These are phyloP conservation scores for Apiospora aurea DNA, from an alignment of 2,329 filamentous ascomycete species.

Conservation along the genomic window DNA sequence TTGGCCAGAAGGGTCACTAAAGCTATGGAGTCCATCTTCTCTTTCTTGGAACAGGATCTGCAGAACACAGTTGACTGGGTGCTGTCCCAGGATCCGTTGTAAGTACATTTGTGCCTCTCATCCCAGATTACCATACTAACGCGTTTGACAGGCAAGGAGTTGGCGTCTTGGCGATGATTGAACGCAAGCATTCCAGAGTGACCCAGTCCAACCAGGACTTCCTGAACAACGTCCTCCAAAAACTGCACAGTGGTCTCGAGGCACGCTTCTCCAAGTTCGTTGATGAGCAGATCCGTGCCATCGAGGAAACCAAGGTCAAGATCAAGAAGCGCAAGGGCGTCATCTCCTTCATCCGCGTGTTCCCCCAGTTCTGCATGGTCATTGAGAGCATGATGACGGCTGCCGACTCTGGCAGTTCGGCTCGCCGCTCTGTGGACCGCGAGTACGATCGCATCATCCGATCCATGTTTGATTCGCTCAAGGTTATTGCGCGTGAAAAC, in stretches of 20 bases:
- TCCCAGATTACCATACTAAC: slow-evolving; percentile 33
- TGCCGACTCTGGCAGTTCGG: slow-evolving; percentile 62
- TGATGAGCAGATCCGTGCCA: slow-evolving; percentile 92
- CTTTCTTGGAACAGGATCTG: slow-evolving; percentile 80
- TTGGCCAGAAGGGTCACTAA: slow-evolving; percentile 85
- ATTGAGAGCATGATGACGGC: slow-evolving; percentile 83
- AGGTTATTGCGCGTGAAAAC: slow-evolving; percentile 85
- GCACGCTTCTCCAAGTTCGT: slow-evolving; percentile 86
- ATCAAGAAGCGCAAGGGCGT: slow-evolving; percentile 98
- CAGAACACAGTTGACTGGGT: slow-evolving; percentile 86
- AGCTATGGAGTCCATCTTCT: slow-evolving; percentile 88
- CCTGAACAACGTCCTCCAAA: slow-evolving; percentile 79
- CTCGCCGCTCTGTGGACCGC: slow-evolving; percentile 81
- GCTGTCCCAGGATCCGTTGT: slow-evolving; percentile 80
- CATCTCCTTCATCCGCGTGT: slow-evolving; percentile 92
- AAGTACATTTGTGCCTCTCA: slow-evolving; percentile 49
- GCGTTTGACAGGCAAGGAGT: slow-evolving; percentile 75
- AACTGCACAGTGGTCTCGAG: slow-evolving; percentile 77
- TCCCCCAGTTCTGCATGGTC: slow-evolving; percentile 83
- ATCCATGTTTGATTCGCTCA: slow-evolving; percentile 96
- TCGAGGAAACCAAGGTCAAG: slow-evolving; percentile 98
- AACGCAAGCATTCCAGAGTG: slow-evolving; percentile 79
- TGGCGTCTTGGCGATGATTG: slow-evolving; percentile 81
- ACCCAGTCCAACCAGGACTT: slow-evolving; percentile 95
- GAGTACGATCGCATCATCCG: slow-evolving; percentile 90